Evolutionary conservation across 2,329 filamentous ascomycete species (phyloP).

Genomic region (Fusarium sp.): DNA sequence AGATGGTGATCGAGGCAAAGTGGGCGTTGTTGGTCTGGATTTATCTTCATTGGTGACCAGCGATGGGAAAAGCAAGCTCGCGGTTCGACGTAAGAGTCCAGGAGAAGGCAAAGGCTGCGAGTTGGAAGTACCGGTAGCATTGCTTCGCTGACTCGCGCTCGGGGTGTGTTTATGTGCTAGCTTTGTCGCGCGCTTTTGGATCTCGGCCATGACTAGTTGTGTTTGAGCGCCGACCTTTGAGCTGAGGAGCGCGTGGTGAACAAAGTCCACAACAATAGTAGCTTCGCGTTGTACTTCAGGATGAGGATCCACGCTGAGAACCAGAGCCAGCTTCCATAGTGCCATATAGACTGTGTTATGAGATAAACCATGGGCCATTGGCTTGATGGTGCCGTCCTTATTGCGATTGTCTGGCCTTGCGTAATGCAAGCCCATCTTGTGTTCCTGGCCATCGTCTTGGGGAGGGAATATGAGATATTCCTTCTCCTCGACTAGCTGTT

Average conservation of each 20-base stretch:
- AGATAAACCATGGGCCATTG: conserved; percentile 70
- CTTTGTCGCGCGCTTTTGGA: conserved; percentile 64
- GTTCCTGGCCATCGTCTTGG: conserved; percentile 65
- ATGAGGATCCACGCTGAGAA: conserved; percentile 92
- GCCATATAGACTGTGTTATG: conserved; percentile 92
- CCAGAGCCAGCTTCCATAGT: conserved; percentile 92
- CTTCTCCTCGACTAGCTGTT: conserved; percentile 87
- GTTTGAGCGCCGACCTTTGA: conserved; percentile 80
- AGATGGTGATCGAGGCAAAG: conserved; percentile 47
- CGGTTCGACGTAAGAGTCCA: conserved; percentile 71
- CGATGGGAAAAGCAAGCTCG: conserved; percentile 71
- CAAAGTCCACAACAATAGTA: conserved; percentile 84
- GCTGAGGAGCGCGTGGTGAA: conserved; percentile 80
- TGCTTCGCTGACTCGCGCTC: conserved; percentile 57
- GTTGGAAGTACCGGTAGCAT: conserved; percentile 51
- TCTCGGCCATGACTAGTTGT: conserved; percentile 79
- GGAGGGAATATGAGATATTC: conserved; percentile 71
- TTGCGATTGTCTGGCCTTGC: conserved; percentile 66
- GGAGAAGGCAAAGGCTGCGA: conserved; percentile 63
- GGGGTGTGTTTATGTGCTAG: conserved; percentile 58
- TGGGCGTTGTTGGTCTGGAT: conserved; percentile 47
- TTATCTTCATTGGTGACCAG: conserved; percentile 64
- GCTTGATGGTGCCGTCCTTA: conserved; percentile 67
- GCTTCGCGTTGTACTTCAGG: conserved; percentile 91
- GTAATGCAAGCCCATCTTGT: conserved; percentile 73